Evolutionary conservation across 2,329 filamentous ascomycete species (phyloP), one percentile per base, ranked within the genome.

Genomic region (Clonostachys chloroleuca): DNA sequence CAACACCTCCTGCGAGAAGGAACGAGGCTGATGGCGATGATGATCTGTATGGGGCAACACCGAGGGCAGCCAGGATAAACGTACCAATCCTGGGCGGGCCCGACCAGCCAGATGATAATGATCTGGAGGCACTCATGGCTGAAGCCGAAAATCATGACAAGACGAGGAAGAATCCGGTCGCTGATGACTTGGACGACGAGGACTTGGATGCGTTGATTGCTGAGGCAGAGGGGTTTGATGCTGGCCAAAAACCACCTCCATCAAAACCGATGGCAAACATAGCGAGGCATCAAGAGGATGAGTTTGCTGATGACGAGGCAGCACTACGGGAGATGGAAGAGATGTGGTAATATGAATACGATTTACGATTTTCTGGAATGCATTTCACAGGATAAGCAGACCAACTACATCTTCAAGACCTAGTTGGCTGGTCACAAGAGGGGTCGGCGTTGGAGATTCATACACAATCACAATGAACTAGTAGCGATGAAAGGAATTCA

Each of bases 291-390:
- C 44, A 14, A 24, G 54, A 62, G 5, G 61, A 74, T 35, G 63
- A 70, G 20, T 83, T 79, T 59, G 77, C 73, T 2, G 83, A 84
- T 46, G 83, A 86, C 13, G 81, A 86, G 63, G 84, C 82, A 50
- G 83, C 78, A 1, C 84, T 90, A 81, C 80, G 77, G 36, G 81
- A 81, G 52, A 79, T 82, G 75, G 77, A 72, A 30, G 24, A 30
- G 24, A 30, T 30, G 24, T 30, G 24, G 24, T 30, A 30, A 30
- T 30, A 30, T 30, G 24, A 30, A 30, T 30, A 30, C 24, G 8
- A 30, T 30, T 24, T 9, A 30, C 5, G 24, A 30, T 10, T 30
- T 30, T 3, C 8, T 30, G 10, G 2, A 10, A 30, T 30, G 3
- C 24, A 30, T 30, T 30, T 30, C 24, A 30, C 9, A 30, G 8